These are phyloP conservation scores for Lunularia cruciata DNA, from an alignment of 225 moss, liverwort and hornwort genomes.

Conservation along the genomic window DNA sequence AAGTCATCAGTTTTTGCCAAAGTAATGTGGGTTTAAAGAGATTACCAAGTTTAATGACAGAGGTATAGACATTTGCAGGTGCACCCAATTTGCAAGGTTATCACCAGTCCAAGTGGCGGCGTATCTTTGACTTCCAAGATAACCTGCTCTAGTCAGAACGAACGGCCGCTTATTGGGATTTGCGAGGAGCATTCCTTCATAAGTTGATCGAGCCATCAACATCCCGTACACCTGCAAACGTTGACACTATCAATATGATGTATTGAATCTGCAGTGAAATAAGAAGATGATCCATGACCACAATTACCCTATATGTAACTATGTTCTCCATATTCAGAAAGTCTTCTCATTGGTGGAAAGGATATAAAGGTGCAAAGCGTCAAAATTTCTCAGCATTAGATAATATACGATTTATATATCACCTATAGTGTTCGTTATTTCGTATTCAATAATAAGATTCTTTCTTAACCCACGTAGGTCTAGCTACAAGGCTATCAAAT, in stretches of 20 bases:
- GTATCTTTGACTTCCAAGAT: slow-evolving; percentile 75
- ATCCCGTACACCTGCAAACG: slow-evolving; percentile 86
- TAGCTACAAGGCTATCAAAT: not conserved
- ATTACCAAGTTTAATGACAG: slow-evolving; percentile 83
- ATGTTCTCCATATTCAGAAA: too few species aligned
- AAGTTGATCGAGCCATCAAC: slow-evolving; percentile 78
- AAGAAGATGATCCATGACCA: too few species aligned
- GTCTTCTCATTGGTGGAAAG: too few species aligned
- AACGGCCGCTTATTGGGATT: slow-evolving; percentile 69
- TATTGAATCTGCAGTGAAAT: too few species aligned
- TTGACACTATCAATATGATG: too few species aligned
- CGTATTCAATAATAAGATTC: too few species aligned
- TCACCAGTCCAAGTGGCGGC: slow-evolving; percentile 99
- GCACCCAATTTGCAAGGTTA: slow-evolving; percentile 86
- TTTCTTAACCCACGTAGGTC: too few species aligned
- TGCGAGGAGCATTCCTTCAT: slow-evolving; percentile 71
- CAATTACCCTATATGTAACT: too few species aligned
- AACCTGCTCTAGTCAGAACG: slow-evolving; percentile 84
- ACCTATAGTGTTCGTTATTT: too few species aligned
- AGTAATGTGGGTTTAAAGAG: not conserved
- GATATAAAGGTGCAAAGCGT: too few species aligned
- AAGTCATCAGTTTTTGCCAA: not conserved
- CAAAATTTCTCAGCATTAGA: too few species aligned
- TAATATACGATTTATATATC: too few species aligned
- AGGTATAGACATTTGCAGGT: slow-evolving; percentile 93